Evolutionary conservation across 192 early-diverging fungal species (phyloP).

Genomic region (Funneliformis mosseae): DNA sequence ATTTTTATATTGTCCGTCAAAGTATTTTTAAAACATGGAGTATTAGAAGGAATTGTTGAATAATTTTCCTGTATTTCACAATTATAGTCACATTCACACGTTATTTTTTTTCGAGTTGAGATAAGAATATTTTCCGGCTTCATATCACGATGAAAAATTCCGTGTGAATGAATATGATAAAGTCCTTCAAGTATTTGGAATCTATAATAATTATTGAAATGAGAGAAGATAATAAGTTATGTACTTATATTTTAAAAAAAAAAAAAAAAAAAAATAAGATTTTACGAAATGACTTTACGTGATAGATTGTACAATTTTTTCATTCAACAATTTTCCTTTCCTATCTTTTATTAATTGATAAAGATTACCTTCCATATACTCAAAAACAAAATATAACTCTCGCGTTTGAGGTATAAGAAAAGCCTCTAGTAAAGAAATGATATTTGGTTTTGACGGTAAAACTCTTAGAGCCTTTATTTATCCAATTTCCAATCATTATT

Average conservation of each 20-base stretch:
- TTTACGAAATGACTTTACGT: constrained; percentile 57
- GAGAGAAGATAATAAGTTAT: background rate
- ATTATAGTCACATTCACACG: background rate
- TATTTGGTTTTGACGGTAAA: constrained; percentile 80
- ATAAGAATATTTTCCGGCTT: constrained; percentile 97
- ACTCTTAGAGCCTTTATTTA: constrained; percentile 62
- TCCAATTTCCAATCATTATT: constrained; percentile 4
- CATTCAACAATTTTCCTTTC: constrained; percentile 64
- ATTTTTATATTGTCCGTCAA: background rate
- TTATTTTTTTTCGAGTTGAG: constrained; percentile 43
- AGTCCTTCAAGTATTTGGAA: constrained; percentile 87
- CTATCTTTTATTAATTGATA: constrained; percentile 86
- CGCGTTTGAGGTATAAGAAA: constrained; percentile 76
- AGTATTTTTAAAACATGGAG: background rate
- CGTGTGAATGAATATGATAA: constrained; percentile 89
- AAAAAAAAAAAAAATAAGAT: background rate
- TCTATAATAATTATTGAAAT: constrained; percentile 42
- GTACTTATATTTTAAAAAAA: background rate
- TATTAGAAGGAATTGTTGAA: too few species aligned
- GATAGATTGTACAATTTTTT: constrained; percentile 72
- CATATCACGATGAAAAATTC: constrained; percentile 95
- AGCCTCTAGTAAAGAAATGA: constrained; percentile 83
- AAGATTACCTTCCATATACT: constrained; percentile 94
- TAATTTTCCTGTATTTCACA: background rate
- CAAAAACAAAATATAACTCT: constrained; percentile 92